Base-by-base conservation (phyloP, 805 yeast genomes). In the Wickerhamomyces rabaulensis region DNA sequence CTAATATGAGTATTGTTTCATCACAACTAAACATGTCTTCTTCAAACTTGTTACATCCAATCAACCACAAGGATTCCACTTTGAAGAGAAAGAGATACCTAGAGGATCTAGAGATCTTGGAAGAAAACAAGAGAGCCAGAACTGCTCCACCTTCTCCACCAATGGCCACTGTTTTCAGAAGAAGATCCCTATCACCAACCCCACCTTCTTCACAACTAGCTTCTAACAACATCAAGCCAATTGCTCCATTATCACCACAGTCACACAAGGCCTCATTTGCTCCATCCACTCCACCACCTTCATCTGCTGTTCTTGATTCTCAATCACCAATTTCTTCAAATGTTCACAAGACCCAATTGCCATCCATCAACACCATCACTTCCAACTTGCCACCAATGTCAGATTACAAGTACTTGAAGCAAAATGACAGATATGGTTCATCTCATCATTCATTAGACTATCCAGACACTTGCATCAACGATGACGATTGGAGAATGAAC, bases 71-170 rank as follows among this genome's bases (percentile, higher is more conserved):
- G n/a, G 44, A 43, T 20, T 41, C 45, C 33, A 42, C 41, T 9
- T 42, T 42, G 35, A 42, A 29, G 15, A 56, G 60, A 48, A 60
- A 60, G 48, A 57, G 63, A 50, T 55, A 54, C 33, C 38, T 57
- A 31, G 60, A 57, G 9, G 49, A 42, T 8, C 50, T 49, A 13
- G 33, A 33, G 22, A 19, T 35, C 21, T 41, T 36, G n/a, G 38
- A 23, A 8, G 36, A 44, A n/a, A 41, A 43, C 43, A 73, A 73
- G 54, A 60, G 74, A 42, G 64, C 74, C n/a, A 63, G 69, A 55
- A 71, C 76, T 9, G 76, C 76, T 4, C 76, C 77, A 29, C 73
- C 76, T 12, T 69, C 73, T 16, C 69, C 70, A 10, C 71, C 69
- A n/a, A 56, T 57, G 22, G 48, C 43, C 27, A 5, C 48, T 9